Conservation (phyloP, 2,329 filamentous ascomycete genomes). For the Ilyonectria destructans region DNA sequence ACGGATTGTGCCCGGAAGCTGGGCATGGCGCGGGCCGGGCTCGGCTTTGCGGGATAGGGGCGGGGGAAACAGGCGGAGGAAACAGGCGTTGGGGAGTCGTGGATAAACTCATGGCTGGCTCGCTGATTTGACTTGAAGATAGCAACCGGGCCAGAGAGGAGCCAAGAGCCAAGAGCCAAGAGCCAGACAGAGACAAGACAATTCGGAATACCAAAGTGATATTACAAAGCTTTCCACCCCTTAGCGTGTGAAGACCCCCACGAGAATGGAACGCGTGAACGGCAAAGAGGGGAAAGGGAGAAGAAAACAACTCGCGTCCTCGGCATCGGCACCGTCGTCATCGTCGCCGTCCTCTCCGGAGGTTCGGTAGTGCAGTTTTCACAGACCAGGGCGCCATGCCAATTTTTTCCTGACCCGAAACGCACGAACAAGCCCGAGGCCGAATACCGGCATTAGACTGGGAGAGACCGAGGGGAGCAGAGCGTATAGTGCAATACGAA, state of each 20-base stretch:
- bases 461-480: background rate
- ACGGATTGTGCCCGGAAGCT: constrained; percentile 10
- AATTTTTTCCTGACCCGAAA: constrained; percentile 14
- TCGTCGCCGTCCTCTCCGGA: constrained; percentile 8
- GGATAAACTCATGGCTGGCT: constrained; percentile 20
- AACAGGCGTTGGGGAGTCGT: constrained; percentile 31
- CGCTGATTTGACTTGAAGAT: constrained; percentile 17
- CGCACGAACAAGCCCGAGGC: constrained; percentile 2
- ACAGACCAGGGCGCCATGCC: background rate
- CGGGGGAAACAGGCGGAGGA: constrained; percentile 20
- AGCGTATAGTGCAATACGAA: background rate
- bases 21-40: constrained; percentile 3
- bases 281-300: constrained; percentile 10
- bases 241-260: constrained; percentile 20
- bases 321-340: constrained; percentile 6
- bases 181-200: constrained; percentile 17
- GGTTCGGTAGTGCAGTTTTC: constrained; percentile 3
- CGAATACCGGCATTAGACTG: background rate
- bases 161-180: background rate
- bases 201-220: constrained; percentile 29
- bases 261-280: constrained; percentile 23
- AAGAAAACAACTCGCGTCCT: constrained; percentile 15
- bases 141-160: constrained; percentile 20
- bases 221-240: constrained; percentile 17
- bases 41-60: constrained; percentile 8